These are phyloP conservation scores for Nelumbo lutea DNA, from an alignment of 164 flowering plant genomes.

Conservation along the genomic window DNA sequence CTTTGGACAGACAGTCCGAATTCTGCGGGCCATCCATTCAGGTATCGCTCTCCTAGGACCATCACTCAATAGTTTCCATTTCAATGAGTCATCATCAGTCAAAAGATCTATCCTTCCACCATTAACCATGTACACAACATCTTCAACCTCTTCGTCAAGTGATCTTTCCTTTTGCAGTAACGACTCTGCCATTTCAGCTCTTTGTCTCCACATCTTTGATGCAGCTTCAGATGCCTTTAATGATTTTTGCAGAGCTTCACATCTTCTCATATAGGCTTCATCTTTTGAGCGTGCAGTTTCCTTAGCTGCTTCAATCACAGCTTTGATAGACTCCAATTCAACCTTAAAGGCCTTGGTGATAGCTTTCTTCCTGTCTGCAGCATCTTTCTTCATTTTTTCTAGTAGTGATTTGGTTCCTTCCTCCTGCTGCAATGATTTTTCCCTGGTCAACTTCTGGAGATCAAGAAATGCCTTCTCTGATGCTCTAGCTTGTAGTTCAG, in stretches of 20 bases:
- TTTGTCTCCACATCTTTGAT: constrained; percentile 41
- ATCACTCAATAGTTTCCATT: constrained; percentile 53
- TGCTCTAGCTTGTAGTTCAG: constrained; percentile 34
- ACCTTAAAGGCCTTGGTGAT: constrained; percentile 39
- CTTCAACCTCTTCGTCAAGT: constrained; percentile 27
- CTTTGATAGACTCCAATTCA: constrained; percentile 42
- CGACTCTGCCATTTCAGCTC: constrained; percentile 53
- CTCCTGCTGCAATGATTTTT: constrained; percentile 30
- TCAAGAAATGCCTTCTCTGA: constrained; percentile 41
- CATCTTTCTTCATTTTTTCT: constrained; percentile 56
- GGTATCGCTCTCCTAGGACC: constrained; percentile 62
- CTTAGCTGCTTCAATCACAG: constrained; percentile 48
- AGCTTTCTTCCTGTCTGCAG: constrained; percentile 31
- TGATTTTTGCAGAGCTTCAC: constrained; percentile 51
- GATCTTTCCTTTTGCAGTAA: constrained; percentile 27
- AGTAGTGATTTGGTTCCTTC: constrained; percentile 40
- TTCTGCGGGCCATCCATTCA: constrained; percentile 57
- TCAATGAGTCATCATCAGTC: constrained; percentile 47
- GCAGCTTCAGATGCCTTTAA: constrained; percentile 46
- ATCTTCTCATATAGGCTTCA: constrained; percentile 44
- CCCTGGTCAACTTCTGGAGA: constrained; percentile 36
- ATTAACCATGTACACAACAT: constrained; percentile 33
- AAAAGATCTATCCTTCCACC: constrained; percentile 59
- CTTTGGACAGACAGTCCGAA: constrained; percentile 39
- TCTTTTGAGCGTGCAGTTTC: constrained; percentile 40